Conservation (phyloP, 2,329 filamentous ascomycete genomes). For the Orbilia oligospora region DNA sequence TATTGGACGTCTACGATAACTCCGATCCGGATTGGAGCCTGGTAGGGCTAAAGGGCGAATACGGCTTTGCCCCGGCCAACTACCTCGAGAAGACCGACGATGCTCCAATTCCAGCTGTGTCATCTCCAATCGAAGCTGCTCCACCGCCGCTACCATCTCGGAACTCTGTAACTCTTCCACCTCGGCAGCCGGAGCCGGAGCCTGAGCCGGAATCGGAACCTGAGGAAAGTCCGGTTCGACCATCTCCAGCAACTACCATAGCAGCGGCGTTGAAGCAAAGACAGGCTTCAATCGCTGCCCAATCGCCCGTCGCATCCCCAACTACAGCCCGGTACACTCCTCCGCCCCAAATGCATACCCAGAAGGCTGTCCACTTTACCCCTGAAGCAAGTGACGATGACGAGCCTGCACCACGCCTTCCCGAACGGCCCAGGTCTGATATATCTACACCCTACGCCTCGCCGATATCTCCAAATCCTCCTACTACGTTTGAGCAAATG, state of each 20-base stretch:
- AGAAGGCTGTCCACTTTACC: conserved; percentile 58
- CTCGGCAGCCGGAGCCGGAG: conserved; percentile 17
- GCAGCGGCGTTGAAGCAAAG: conserved; percentile 48
- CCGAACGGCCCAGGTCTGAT: conserved; percentile 44
- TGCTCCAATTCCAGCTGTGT: conserved; percentile 68
- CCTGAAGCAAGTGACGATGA: conserved; percentile 56
- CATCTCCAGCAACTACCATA: conserved; percentile 41
- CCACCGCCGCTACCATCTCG: conserved; percentile 62
- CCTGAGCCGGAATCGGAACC: conserved; percentile 41
- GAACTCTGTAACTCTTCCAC: conserved; percentile 58
- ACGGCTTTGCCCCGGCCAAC: conserved; percentile 94
- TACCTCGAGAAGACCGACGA: conserved; percentile 80
- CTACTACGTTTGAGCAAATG: conserved; percentile 59
- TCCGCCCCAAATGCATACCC: conserved; percentile 49
- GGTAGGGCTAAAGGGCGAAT: conserved; percentile 86
- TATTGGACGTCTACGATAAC: conserved; percentile 86
- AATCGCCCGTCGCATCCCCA: conserved; percentile 27
- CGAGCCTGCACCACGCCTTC: conserved; percentile 46
- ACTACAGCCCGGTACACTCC: conserved; percentile 36
- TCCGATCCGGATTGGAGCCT: conserved; percentile 97
- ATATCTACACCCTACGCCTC: conserved; percentile 50
- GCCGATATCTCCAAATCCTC: conserved; percentile 45
- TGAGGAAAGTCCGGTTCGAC: conserved; percentile 38
- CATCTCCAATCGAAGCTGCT: conserved; percentile 64
- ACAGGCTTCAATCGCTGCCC: conserved; percentile 36